Evolutionary conservation across 257 asterid species (phyloP), one percentile per base, ranked within the genome.

Genomic region (Rubia yunnanensis): DNA sequence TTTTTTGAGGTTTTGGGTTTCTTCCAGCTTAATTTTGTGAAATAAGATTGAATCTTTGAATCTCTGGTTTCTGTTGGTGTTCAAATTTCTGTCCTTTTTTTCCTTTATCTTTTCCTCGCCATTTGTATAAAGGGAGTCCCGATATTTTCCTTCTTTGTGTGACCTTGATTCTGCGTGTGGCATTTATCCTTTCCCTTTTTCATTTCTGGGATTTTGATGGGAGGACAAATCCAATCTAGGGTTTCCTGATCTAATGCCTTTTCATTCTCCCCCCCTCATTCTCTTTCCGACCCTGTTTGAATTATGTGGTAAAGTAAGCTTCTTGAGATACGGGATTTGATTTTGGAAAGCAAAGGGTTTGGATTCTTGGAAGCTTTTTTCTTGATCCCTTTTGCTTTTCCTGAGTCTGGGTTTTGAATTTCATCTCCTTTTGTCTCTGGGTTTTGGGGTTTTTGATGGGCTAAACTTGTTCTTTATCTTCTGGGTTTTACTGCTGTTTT

Each of bases 341-440:
- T 79, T 86, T 86, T 83, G 75, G 78, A 85, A 88, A 80, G 71
- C 85, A 77, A 86, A 86, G 89, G 52, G 70, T 79, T 78, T 75
- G 59, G 81, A 84, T 88, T 86, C 94, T 76, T 49, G 65, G 73
- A 81, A 78, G 88, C 89, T 85, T 82, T 86, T 72, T 58, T 72
- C 73, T 76, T 76, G 83, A 74, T 75, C 71, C 86, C 83, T 82
- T 86, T 81, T 83, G 79, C 98, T 83, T 86, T 66, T 79, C 73
- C 76, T 75, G 62, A 74, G 69, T 36, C 77, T 70, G 64, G 68
- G 80, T 76, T 44, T 80, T 74, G 78, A 71, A 84, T 73, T 67
- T 54, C 71, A 67, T 59, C 75, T 75, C 55, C 59, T 67, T 74
- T 86, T 74, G 20, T 14, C 52, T 68, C 73, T 70, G 83, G 84